Evolutionary conservation across 371 early-diverging fungal species (phyloP).

Genomic region (Haplosporangium sp.): DNA sequence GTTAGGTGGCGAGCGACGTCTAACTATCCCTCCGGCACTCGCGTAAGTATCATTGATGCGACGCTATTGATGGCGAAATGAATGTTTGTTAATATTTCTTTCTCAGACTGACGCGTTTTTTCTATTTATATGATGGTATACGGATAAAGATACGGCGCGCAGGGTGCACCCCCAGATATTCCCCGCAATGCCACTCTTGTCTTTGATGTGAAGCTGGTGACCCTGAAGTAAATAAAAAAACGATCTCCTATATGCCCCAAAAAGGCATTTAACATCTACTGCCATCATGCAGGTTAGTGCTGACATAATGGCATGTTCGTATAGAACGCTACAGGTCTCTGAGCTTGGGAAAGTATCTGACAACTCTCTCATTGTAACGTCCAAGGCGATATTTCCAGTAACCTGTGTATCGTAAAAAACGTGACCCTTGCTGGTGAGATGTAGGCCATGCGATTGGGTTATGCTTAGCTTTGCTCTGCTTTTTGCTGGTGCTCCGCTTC

Average conservation of each 20-base stretch:
- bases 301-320: too few species aligned
- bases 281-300: too few species aligned
- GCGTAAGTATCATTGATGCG: constrained; percentile 29
- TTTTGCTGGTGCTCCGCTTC: too few species aligned
- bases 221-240: constrained; percentile 23
- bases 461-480: too few species aligned
- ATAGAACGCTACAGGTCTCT: too few species aligned
- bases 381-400: too few species aligned
- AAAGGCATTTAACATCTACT: too few species aligned
- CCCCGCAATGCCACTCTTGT: constrained; percentile 87
- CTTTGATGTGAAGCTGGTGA: constrained; percentile 83
- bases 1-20: constrained; percentile 88
- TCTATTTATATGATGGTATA: not conserved
- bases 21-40: constrained; percentile 89
- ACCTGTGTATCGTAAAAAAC: too few species aligned
- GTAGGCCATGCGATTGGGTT: too few species aligned
- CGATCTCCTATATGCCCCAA: not conserved
- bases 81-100: not conserved
- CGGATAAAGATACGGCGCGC: constrained; percentile 78
- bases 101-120: not conserved
- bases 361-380: too few species aligned
- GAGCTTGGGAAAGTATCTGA: too few species aligned
- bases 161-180: constrained; percentile 90
- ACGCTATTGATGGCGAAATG: not conserved
- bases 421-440: too few species aligned